Evolutionary conservation across 2,329 filamentous ascomycete genomes (phyloP), one percentile per base, ranked within the genome.

Genomic region (Fusarium sp.): DNA sequence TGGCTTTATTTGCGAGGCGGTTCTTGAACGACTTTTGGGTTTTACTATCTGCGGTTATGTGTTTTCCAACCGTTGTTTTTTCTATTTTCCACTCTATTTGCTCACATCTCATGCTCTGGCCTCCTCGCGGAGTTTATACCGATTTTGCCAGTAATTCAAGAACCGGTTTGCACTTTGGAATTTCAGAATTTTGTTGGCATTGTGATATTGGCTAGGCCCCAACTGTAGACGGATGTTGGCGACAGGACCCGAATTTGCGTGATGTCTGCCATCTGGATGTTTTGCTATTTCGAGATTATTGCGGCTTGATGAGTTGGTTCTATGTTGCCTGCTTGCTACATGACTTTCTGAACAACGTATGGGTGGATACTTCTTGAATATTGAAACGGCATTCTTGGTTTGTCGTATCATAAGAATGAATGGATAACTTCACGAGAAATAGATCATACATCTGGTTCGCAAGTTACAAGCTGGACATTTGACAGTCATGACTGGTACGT

Each of bases 1-100:
- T 66, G 69, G 64, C 51, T 69, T 62, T 68, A 63, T 66, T 69
- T 70, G 72, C 71, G 63, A 75, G 69, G 70, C 70, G 74, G 69
- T 77, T 76, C 68, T 74, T 75, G 72, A 75, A 70, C 64, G 67
- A 72, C 53, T 61, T 75, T 69, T 69, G 56, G 66, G 75, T 75
- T 76, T 65, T 63, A 43, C 66, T 63, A 63, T 74, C 54, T 70
- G 53, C 58, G 49, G 58, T 58, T 60, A 54, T 45, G 58, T 69
- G 63, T 62, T 66, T 54, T 67, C 62, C 53, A 40, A 65, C 62
- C 62, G 40, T 51, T 65, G 40, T 52, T 66, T 71, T 68, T 67
- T 66, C 48, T 68, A 52, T 57, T 67, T 58, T 63, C 64, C 28
- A 31, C 62, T 67, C 52, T 68, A 66, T 67, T 71, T 69, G 51